These are phyloP conservation scores for Naganishia vishniacii DNA, from an alignment of 768 basidiomycete genomes.

Conservation along the genomic window DNA sequence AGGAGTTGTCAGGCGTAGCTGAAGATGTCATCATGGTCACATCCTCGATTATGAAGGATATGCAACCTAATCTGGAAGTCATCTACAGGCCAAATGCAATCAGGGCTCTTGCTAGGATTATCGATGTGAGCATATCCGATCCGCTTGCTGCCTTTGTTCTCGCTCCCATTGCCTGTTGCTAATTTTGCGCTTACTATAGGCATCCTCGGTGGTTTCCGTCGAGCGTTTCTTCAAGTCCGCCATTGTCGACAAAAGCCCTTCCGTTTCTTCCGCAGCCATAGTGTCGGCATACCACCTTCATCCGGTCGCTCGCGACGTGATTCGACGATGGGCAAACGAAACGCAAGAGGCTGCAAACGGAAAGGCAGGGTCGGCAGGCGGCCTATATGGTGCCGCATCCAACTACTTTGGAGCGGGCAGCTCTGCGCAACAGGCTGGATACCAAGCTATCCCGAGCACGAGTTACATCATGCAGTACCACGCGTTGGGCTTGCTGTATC, in stretches of 20 bases:
- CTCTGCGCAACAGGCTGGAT: slow-evolving; percentile 55
- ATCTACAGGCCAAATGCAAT: slow-evolving; percentile 98
- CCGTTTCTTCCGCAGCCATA: slow-evolving; percentile 91
- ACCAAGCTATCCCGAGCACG: slow-evolving; percentile 73
- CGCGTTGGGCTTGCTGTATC: slow-evolving; percentile 83
- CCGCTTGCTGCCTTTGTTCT: neutral
- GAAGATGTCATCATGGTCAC: slow-evolving; percentile 99
- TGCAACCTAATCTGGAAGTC: slow-evolving; percentile 98
- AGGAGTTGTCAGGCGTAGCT: slow-evolving; percentile 88
- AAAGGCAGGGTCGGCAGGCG: slow-evolving; percentile 62
- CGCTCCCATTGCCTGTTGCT: neutral
- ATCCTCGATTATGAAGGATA: slow-evolving; percentile 99
- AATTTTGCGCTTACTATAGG: slow-evolving; percentile 26
- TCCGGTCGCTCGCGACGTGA: slow-evolving; percentile 87
- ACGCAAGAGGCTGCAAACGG: slow-evolving; percentile 91
- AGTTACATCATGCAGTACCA: slow-evolving; percentile 97
- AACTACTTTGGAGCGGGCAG: slow-evolving; percentile 46
- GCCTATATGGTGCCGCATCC: slow-evolving; percentile 52
- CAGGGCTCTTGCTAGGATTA: slow-evolving; percentile 88
- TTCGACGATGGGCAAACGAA: slow-evolving; percentile 99
- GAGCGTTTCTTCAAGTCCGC: slow-evolving; percentile 99
- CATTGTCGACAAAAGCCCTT: slow-evolving; percentile 91
- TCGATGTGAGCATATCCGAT: slow-evolving; percentile 67
- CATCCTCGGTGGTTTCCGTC: slow-evolving; percentile 68
- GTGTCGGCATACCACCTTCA: slow-evolving; percentile 96